Evolutionary conservation across 2,329 filamentous ascomycete species (phyloP).

Genomic region (Aspergillus oerlinghausenensis): DNA sequence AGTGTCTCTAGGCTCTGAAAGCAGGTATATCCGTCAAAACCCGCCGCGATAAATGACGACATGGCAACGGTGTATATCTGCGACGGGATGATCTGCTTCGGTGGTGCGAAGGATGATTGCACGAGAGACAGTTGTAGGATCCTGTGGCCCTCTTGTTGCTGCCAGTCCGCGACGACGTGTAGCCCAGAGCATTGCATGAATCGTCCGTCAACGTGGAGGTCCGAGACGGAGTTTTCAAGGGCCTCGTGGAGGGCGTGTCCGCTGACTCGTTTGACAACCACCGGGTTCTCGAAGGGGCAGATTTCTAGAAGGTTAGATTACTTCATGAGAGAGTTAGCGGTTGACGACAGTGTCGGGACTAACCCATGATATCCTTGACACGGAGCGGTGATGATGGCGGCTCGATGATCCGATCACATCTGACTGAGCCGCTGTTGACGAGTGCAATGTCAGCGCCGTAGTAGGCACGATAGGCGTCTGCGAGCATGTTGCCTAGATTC

Average conservation of each 20-base stretch:
- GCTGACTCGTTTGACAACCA: conserved; percentile 18
- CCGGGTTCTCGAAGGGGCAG: conserved; percentile 19
- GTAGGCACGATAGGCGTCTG: conserved; percentile 20
- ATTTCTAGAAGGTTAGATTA: conserved; percentile 11
- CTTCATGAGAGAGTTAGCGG: background rate
- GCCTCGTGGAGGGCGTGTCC: conserved; percentile 12
- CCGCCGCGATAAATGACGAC: conserved; percentile 16
- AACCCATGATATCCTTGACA: conserved; percentile 20
- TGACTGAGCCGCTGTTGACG: conserved; percentile 22
- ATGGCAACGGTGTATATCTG: conserved; percentile 10
- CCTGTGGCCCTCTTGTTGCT: conserved; percentile 3
- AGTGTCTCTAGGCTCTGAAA: conserved; percentile 15
- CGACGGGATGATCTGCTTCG: conserved; percentile 3
- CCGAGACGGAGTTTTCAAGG: conserved; percentile 21
- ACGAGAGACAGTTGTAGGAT: conserved; percentile 5
- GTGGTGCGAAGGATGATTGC: conserved; percentile 3
- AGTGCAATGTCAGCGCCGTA: conserved; percentile 21
- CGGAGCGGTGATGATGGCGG: conserved; percentile 7
- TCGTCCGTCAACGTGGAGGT: conserved; percentile 22
- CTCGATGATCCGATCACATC: conserved; percentile 18
- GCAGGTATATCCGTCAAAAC: conserved; percentile 21
- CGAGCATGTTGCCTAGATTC: conserved; percentile 23
- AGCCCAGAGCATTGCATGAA: conserved; percentile 22
- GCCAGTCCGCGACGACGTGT: conserved; percentile 14
- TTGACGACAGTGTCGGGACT: background rate